Evolutionary conservation across 1,284 basidiomycete species (phyloP).

Genomic region (Ceratobasidium sp.): DNA sequence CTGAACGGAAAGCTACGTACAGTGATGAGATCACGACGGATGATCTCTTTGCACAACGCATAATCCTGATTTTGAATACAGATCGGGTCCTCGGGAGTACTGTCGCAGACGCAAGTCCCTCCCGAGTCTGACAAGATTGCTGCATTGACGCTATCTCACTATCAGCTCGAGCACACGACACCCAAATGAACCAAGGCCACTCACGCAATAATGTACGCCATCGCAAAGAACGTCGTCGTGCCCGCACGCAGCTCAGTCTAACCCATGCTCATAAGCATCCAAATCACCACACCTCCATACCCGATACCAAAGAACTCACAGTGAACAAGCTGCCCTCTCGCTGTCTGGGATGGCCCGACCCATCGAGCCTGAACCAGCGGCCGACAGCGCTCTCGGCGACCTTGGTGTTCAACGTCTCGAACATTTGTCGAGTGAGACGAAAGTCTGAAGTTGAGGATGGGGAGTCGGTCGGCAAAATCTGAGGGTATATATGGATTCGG

Average conservation of each 20-base stretch:
- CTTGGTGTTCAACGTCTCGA: slow-evolving; percentile 56
- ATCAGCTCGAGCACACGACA: slow-evolving; percentile 30
- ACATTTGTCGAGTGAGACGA: slow-evolving; percentile 12
- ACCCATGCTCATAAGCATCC: background rate
- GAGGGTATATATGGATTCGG: slow-evolving; percentile 31
- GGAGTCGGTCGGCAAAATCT: slow-evolving; percentile 31
- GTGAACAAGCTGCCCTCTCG: slow-evolving; percentile 82
- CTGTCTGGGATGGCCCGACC: slow-evolving; percentile 81
- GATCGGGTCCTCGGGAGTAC: slow-evolving; percentile 57
- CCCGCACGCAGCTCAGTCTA: slow-evolving; percentile 87
- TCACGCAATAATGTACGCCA: slow-evolving; percentile 56
- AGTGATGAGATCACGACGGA: slow-evolving; percentile 81
- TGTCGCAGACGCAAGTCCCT: slow-evolving; percentile 82
- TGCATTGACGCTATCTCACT: slow-evolving; percentile 72
- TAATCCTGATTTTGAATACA: slow-evolving; percentile 72
- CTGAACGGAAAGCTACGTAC: slow-evolving; percentile 49
- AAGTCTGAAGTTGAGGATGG: slow-evolving; percentile 2
- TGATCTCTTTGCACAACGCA: slow-evolving; percentile 73
- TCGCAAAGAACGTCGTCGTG: slow-evolving; percentile 81
- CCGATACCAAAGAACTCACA: slow-evolving; percentile 60
- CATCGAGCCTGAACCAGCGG: slow-evolving; percentile 87
- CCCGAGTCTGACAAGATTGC: slow-evolving; percentile 82
- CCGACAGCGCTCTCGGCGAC: slow-evolving; percentile 81
- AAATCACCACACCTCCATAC: background rate
- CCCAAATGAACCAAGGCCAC: slow-evolving; percentile 12